These are phyloP conservation scores for Lactifluus subvellereus DNA, from an alignment of 768 basidiomycete species.

Conservation along the genomic window DNA sequence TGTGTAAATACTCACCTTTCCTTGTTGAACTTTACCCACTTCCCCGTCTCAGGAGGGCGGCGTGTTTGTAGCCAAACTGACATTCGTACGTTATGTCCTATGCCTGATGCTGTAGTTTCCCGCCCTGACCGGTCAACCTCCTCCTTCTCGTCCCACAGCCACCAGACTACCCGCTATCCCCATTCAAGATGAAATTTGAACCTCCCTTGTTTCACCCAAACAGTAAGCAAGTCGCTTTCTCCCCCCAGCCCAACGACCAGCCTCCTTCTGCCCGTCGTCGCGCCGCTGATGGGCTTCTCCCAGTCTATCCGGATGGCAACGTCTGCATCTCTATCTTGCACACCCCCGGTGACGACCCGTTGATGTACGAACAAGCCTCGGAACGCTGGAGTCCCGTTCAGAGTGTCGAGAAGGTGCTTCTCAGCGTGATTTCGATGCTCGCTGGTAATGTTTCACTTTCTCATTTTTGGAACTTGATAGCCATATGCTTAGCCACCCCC, in stretches of 20 bases:
- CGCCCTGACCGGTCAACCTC: background rate
- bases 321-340: constrained; percentile 99
- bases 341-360: constrained; percentile 86
- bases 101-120: background rate
- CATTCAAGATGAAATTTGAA: constrained; percentile 99
- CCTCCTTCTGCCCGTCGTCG: background rate
- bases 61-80: constrained; percentile 85
- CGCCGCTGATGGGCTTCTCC: background rate
- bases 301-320: constrained; percentile 93
- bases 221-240: constrained; percentile 48
- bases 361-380: constrained; percentile 90
- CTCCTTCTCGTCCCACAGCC: constrained; percentile 45
- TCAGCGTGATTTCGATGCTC: constrained; percentile 96
- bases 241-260: no score
- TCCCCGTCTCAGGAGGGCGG: constrained; percentile 71
- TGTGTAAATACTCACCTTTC: background rate
- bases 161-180: constrained; percentile 90
- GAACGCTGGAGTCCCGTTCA: constrained; percentile 99
- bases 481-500: background rate
- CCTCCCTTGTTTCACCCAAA: constrained; percentile 98
- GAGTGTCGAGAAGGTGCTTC: constrained; percentile 92
- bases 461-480: background rate
- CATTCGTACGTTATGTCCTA: constrained; percentile 61
- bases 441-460: constrained; percentile 53
- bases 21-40: background rate